phyloP scores from a whole-genome alignment of 352 stramenopile genomes.

The Pythium vanterpoolii region DNA sequence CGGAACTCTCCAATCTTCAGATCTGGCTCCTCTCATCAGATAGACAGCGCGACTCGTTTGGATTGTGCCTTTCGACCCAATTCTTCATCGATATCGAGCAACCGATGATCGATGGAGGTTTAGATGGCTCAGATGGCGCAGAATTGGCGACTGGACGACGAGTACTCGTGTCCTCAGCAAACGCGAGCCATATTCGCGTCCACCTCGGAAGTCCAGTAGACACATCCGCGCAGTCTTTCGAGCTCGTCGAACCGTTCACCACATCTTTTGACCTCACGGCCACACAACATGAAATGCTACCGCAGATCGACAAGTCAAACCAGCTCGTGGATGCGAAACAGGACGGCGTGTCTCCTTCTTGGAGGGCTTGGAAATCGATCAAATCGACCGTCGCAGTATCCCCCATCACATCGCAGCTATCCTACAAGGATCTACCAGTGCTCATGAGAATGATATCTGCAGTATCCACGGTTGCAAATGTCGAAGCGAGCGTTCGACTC shows the following conservation, averaged over 20 bases:
- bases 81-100: constrained; percentile 7
- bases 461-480: background rate
- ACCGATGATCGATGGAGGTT: background rate
- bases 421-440: constrained; percentile 70
- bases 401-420: constrained; percentile 50
- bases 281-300: constrained; percentile 5
- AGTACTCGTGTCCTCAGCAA: constrained; percentile 20
- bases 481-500: constrained; percentile 17
- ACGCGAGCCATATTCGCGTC: constrained; percentile 5
- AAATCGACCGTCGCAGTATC: constrained; percentile 43
- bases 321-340: background rate
- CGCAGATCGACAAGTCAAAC: background rate
- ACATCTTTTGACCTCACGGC: background rate
- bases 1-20: constrained; percentile 47
- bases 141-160: background rate
- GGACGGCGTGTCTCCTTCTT: constrained; percentile 30
- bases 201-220: constrained; percentile 15
- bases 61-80: constrained; percentile 43
- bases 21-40: constrained; percentile 71
- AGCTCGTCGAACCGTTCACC: constrained; percentile 17
- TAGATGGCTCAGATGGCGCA: background rate
- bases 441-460: constrained; percentile 46
- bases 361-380: constrained; percentile 47
- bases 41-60: constrained; percentile 45
- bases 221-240: constrained; percentile 8